phyloP scores from a whole-genome alignment of 2,329 filamentous ascomycete genomes.

The Aureobasidium uvarum region DNA sequence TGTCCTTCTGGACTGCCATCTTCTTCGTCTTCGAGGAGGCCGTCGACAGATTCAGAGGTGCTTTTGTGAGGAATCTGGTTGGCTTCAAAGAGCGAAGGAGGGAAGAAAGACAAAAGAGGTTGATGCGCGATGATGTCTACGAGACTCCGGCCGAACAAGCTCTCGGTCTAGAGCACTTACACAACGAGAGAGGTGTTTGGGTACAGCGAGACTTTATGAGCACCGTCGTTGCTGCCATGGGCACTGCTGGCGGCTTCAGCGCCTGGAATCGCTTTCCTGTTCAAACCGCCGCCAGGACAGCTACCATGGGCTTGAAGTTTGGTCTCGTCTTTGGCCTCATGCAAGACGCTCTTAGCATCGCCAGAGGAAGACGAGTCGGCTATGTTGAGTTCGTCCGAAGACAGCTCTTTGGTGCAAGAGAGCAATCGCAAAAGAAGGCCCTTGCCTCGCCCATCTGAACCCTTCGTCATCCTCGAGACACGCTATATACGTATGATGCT shows the following conservation, averaged over 20 bases:
- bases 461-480: neutral
- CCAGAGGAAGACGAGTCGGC: constrained; percentile 68
- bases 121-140: constrained; percentile 38
- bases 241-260: constrained; percentile 83
- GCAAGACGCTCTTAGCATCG: constrained; percentile 70
- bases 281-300: constrained; percentile 60
- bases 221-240: constrained; percentile 77
- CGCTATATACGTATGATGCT: neutral
- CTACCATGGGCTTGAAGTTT: constrained; percentile 73
- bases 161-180: constrained; percentile 31
- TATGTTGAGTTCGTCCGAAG: constrained; percentile 64
- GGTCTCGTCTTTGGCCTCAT: constrained; percentile 76
- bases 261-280: constrained; percentile 79
- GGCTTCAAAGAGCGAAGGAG: constrained; percentile 41
- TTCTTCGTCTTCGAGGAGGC: constrained; percentile 84
- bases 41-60: constrained; percentile 71
- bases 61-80: constrained; percentile 51
- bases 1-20: constrained; percentile 69
- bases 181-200: constrained; percentile 33
- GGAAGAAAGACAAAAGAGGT: constrained; percentile 36
- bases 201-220: constrained; percentile 68
- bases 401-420: constrained; percentile 31
- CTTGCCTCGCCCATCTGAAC: constrained; percentile 9
- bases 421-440: constrained; percentile 1
- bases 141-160: constrained; percentile 30